Conservation (phyloP, 1,139 yeast genomes). For the Blastobotrys arbuscula region DNA sequence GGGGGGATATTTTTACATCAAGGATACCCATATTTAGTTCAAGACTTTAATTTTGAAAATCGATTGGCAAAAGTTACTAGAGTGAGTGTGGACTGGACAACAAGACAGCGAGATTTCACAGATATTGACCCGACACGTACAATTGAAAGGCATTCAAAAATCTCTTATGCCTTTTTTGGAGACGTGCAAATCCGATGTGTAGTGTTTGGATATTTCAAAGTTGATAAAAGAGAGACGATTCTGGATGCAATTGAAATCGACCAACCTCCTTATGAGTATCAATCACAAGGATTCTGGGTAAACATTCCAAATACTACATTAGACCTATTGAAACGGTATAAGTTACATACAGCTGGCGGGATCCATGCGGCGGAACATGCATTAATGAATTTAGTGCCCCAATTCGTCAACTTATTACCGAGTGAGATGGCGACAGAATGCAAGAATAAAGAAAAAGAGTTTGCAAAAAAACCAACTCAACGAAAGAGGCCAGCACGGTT, state of each 20-base stretch:
- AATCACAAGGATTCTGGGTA: constrained; percentile 85
- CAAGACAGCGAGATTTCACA: constrained; percentile 84
- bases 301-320: constrained; percentile 67
- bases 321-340: constrained; percentile 50
- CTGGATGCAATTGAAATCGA: constrained; percentile 90
- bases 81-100: constrained; percentile 90
- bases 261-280: constrained; percentile 69
- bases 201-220: constrained; percentile 90
- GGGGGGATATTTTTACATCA: constrained; percentile 95
- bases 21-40: constrained; percentile 81
- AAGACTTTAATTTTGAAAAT: constrained; percentile 73
- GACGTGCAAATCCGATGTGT: constrained; percentile 60
- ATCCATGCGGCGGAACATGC: constrained; percentile 98
- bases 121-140: constrained; percentile 80
- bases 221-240: constrained; percentile 68
- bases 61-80: constrained; percentile 76
- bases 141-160: not conserved
- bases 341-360: constrained; percentile 73
- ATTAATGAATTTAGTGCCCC: constrained; percentile 67
- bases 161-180: constrained; percentile 39
- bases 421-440: constrained; percentile 88
- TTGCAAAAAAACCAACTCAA: constrained; percentile 61
- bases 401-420: constrained; percentile 54
- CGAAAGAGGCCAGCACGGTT: constrained; percentile 82
- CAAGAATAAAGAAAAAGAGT: constrained; percentile 94